These are phyloP conservation scores for Pseudonitzschia multiseries DNA, from an alignment of 108 stramenopile species.

Conservation along the genomic window DNA sequence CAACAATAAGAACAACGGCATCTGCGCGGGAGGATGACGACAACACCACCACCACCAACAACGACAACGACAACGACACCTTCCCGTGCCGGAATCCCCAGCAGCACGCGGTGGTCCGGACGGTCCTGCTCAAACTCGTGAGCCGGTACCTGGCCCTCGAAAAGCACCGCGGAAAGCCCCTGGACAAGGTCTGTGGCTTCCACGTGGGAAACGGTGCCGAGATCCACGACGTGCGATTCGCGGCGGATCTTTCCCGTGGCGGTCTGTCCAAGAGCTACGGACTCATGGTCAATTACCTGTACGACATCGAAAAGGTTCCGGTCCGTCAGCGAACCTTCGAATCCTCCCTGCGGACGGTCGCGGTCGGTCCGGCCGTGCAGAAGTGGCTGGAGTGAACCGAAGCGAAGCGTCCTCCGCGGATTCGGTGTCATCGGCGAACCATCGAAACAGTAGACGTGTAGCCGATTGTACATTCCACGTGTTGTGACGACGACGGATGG, in stretches of 20 bases:
- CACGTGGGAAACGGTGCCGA: constrained; percentile 86
- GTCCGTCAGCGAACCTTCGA: neutral
- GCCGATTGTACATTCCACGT: too few species aligned
- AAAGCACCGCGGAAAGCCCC: constrained; percentile 66
- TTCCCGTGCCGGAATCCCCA: neutral
- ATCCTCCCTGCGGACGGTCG: neutral
- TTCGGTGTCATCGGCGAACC: too few species aligned
- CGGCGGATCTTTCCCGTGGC: constrained; percentile 62
- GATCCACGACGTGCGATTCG: constrained; percentile 65
- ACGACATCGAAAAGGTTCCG: constrained; percentile 45
- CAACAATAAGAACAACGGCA: too few species aligned
- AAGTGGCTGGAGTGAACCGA: constrained; percentile 1
- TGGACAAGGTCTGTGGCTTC: constrained; percentile 85
- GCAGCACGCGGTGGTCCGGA: constrained; percentile 28
- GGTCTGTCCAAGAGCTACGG: constrained; percentile 73
- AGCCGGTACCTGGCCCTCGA: constrained; percentile 65
- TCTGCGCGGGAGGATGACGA: too few species aligned
- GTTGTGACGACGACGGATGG: too few species aligned
- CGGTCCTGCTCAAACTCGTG: constrained; percentile 65
- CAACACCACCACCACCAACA: neutral
- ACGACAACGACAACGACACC: neutral
- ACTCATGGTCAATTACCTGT: constrained; percentile 88
- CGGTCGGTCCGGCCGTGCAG: neutral
- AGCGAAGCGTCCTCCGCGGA: neutral
- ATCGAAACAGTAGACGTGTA: too few species aligned